These are phyloP conservation scores for Lenwebbia sp. DNA, from an alignment of 345 rosid species.

Conservation along the genomic window DNA sequence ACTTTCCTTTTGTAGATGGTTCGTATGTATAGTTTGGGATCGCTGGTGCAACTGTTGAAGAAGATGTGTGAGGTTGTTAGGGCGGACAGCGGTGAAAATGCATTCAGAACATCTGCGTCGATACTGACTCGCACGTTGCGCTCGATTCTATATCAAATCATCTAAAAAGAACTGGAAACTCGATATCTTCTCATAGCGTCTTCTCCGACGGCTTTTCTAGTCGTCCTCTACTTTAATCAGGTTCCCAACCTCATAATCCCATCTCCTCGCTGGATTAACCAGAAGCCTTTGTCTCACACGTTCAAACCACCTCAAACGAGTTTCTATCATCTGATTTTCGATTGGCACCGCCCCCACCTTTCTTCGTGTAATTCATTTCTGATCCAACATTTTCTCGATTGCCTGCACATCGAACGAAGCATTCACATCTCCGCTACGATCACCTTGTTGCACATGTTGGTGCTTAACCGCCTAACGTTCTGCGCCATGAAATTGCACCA, in stretches of 20 bases:
- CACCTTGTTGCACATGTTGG: background rate
- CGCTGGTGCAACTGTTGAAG: background rate
- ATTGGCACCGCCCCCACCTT: background rate
- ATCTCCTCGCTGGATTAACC: background rate
- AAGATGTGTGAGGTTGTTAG: background rate
- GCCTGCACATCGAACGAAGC: background rate
- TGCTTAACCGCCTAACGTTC: background rate
- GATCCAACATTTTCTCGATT: background rate
- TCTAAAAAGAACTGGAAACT: background rate
- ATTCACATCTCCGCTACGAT: background rate
- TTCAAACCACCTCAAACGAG: background rate
- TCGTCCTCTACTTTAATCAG: background rate
- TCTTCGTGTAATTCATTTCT: background rate
- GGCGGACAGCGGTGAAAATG: background rate
- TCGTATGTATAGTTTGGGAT: background rate
- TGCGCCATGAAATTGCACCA: background rate
- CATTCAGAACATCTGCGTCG: background rate
- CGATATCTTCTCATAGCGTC: background rate
- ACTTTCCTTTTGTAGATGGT: background rate
- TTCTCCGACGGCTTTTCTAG: background rate
- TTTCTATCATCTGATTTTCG: background rate
- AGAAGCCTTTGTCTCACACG: background rate
- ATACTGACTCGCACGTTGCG: background rate
- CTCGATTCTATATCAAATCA: background rate
- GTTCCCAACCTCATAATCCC: background rate